These are phyloP conservation scores for Tricholoma sp. DNA, from an alignment of 768 basidiomycete species.

Conservation along the genomic window DNA sequence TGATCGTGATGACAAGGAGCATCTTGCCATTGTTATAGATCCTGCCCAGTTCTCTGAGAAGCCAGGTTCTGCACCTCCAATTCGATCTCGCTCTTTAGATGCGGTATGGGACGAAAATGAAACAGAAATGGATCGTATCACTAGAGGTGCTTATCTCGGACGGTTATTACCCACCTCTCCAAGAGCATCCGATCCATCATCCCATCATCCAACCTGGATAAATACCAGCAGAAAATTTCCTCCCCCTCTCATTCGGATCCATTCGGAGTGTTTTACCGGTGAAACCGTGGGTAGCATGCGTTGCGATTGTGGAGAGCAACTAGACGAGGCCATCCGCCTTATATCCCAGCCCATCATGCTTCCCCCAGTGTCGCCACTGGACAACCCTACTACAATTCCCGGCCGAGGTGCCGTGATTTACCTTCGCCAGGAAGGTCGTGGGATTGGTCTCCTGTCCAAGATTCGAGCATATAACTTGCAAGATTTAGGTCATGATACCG, in stretches of 20 bases:
- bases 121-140: constrained; percentile 90
- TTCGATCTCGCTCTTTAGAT: constrained; percentile 80
- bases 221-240: constrained; percentile 37
- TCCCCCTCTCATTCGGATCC: constrained; percentile 86
- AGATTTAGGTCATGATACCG: constrained; percentile 98
- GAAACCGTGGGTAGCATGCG: constrained; percentile 98
- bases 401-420: constrained; percentile 93
- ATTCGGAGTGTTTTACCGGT: constrained; percentile 98
- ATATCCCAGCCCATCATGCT: constrained; percentile 69
- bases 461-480: constrained; percentile 97
- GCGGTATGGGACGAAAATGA: constrained; percentile 79
- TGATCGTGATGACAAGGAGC: constrained; percentile 87
- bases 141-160: constrained; percentile 91
- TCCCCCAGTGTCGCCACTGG: constrained; percentile 27
- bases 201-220: constrained; percentile 11
- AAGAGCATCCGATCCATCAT: constrained; percentile 36
- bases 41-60: constrained; percentile 72
- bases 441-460: constrained; percentile 93
- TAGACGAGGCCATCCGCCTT: constrained; percentile 93
- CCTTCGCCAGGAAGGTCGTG: constrained; percentile 94
- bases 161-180: constrained; percentile 58
- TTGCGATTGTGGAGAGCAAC: constrained; percentile 97
- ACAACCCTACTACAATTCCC: constrained; percentile 45
- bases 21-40: constrained; percentile 93
- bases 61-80: constrained; percentile 45